Evolutionary conservation across 768 basidiomycete species (phyloP).

Genomic region (Tulasnella calospora): DNA sequence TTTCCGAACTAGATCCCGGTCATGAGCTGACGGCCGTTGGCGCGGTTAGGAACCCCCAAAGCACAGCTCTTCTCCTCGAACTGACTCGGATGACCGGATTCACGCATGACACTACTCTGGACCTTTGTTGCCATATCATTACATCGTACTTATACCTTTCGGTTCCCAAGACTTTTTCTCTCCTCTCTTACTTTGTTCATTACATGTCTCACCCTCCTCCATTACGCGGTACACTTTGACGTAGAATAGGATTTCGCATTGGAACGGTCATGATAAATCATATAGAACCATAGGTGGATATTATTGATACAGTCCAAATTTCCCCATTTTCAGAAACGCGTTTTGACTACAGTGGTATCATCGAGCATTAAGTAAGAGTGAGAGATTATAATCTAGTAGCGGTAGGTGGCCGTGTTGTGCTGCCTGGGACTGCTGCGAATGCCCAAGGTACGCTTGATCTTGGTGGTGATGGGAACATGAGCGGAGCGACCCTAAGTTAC

Average conservation of each 20-base stretch:
- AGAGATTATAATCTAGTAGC: neutral
- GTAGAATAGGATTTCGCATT: neutral
- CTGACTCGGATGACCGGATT: neutral
- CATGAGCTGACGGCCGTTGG: neutral
- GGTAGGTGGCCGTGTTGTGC: neutral
- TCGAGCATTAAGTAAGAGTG: neutral
- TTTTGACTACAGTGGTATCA: neutral
- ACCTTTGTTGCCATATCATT: neutral
- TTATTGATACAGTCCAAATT: neutral
- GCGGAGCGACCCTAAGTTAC: slow-evolving; percentile 40
- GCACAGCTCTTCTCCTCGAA: neutral
- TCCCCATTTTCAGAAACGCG: neutral
- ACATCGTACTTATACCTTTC: neutral
- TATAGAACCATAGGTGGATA: neutral
- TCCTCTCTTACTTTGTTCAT: neutral
- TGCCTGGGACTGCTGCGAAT: slow-evolving; percentile 40
- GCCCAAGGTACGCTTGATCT: slow-evolving; percentile 49
- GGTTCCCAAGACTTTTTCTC: neutral
- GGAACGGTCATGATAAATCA: neutral
- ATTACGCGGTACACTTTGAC: neutral
- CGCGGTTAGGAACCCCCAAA: neutral
- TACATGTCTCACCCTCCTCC: neutral
- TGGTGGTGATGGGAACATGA: slow-evolving; percentile 44
- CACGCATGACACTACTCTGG: neutral
- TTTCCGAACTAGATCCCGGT: neutral